Conservation (phyloP, 1,284 basidiomycete genomes). For the Ganoderma multipileum region DNA sequence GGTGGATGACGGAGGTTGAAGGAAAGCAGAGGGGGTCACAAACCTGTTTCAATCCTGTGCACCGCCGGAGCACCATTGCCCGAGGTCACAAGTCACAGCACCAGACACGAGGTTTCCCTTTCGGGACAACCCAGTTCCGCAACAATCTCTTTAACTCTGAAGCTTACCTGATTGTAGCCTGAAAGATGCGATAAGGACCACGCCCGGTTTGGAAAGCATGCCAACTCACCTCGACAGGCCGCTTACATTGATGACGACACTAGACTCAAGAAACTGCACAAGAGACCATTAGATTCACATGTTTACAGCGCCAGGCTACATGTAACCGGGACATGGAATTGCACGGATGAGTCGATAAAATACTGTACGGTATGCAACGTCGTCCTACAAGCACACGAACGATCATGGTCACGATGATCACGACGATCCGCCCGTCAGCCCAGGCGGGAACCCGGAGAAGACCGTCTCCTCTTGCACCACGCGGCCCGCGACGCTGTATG, state of each 20-base stretch:
- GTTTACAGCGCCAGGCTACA: slow-evolving; percentile 21
- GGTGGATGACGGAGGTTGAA: not conserved
- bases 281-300: slow-evolving; percentile 11
- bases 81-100: slow-evolving; percentile 1
- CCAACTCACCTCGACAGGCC: not conserved
- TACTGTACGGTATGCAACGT: slow-evolving; percentile 6
- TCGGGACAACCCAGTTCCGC: not conserved
- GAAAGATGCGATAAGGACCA: not conserved
- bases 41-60: not conserved
- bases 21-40: not conserved
- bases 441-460: slow-evolving; percentile 89
- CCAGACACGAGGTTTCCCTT: slow-evolving; percentile 6
- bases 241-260: not conserved
- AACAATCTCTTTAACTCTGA: not conserved
- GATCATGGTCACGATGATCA: slow-evolving; percentile 34
- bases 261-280: not conserved
- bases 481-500: slow-evolving; percentile 74
- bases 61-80: not conserved
- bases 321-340: slow-evolving; percentile 12
- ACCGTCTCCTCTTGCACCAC: slow-evolving; percentile 92
- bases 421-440: slow-evolving; percentile 58
- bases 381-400: not conserved
- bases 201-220: not conserved
- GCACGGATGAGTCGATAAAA: slow-evolving; percentile 7
- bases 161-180: not conserved